Base-by-base conservation (phyloP, 306 rosid genomes). In the Casuarina cunninghamiana region DNA sequence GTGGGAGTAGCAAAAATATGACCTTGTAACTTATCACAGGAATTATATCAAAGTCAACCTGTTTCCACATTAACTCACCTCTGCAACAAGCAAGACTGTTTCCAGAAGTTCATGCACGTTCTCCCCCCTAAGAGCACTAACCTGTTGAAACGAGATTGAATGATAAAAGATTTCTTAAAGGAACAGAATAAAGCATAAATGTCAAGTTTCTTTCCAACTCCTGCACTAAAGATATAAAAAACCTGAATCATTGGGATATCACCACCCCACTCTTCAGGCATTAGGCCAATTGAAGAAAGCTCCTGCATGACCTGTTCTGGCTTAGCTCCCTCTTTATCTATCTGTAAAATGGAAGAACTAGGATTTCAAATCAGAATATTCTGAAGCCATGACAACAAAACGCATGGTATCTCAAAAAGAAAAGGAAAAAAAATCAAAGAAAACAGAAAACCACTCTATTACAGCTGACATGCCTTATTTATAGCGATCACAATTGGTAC, bases 261-360 rank as follows among this genome's bases (percentile, higher is more conserved):
- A 76, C 99, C 99, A 44, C 99, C 99, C 99, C 99, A 95, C 55
- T 93, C 96, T 83, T 95, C 99, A 42, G 99, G 91, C 99, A 95
- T 95, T 78, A 95, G 79, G 81, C 98, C 99, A 78, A 90, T 88
- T 10, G 91, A 79, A 78, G 99, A 93, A 86, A 95, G 99, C 84
- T 95, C 97, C 85, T 91, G 97, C 99, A 93, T 93, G 50, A 95
- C 99, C 81, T 97, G 89, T 13, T 93, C 99, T 62, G 98, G 91
- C 87, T 84, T 95, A 69, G 98, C 97, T 73, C 99, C 99, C 79
- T 91, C 97, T 84, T 88, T 95, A 84, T 95, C 99, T 78, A 95
- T 91, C 99, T 95, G 74, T 76, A 65, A 44, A 88, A 75, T 62
- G 44, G 53, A 71, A 74, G 53, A 80, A 74, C 75, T 49, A 63